Conservation (phyloP, 2,329 filamentous ascomycete species). For the Colletotrichum kahawae region DNA sequence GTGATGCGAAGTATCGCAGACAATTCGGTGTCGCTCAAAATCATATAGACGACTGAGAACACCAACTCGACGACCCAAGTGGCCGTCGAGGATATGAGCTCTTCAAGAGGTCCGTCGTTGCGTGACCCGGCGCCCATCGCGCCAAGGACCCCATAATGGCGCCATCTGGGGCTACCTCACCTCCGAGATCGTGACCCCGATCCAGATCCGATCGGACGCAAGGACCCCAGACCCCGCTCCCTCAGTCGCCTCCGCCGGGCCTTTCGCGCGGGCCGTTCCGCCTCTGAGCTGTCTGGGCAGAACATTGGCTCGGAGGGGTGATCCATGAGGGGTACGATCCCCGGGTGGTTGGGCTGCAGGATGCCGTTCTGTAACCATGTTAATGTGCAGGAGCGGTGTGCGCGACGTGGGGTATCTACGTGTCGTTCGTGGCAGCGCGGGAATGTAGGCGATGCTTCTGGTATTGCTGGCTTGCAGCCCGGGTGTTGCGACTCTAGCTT, state of each 20-base stretch:
- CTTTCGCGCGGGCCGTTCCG: conserved; percentile 10
- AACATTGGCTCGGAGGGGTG: not conserved
- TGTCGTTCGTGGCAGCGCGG: rapidly evolving
- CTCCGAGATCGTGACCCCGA: not conserved
- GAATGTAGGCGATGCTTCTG: not conserved
- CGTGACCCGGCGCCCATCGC: not conserved
- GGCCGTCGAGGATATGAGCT: not conserved
- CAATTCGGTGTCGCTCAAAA: not conserved
- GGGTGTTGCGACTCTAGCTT: not conserved
- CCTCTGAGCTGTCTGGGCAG: not conserved
- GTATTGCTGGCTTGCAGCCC: too few species aligned
- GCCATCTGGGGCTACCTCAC: conserved; percentile 3
- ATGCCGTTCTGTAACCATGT: not conserved
- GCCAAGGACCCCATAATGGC: conserved; percentile 13
- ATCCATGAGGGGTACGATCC: not conserved
- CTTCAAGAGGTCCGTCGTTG: not conserved
- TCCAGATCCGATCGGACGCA: conserved; percentile 5
- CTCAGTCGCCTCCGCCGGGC: not conserved
- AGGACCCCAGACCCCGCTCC: not conserved
- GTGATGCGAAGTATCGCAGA: not conserved
- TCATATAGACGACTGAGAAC: not conserved
- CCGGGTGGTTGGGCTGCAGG: not conserved
- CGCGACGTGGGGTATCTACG: not conserved
- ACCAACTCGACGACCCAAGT: not conserved
- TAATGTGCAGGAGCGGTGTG: not conserved